These are phyloP conservation scores for Datisca glomerata DNA, from an alignment of 306 rosid species.

Conservation along the genomic window DNA sequence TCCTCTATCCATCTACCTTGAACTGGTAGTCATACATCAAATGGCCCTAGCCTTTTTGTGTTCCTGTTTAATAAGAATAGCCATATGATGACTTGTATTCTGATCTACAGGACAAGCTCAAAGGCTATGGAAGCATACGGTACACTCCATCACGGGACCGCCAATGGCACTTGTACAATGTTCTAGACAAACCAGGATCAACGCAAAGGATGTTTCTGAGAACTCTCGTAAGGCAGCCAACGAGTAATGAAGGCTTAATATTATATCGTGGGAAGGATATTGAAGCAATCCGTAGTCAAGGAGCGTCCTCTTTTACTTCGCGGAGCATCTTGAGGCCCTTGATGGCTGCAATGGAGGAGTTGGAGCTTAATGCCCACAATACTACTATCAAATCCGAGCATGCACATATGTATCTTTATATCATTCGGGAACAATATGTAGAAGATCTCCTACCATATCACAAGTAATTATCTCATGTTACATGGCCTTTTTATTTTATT, in stretches of 20 bases:
- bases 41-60: conserved; percentile 4
- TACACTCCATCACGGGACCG: conserved; percentile 94
- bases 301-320: conserved; percentile 67
- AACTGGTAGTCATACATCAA: conserved; percentile 49
- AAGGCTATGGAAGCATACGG: conserved; percentile 63
- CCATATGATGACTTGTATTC: too few species aligned
- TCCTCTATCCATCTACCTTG: conserved; percentile 94
- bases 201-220: conserved; percentile 89
- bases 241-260: conserved; percentile 58
- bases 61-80: background rate
- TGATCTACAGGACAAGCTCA: conserved; percentile 97
- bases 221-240: conserved; percentile 88
- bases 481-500: conserved; percentile 10
- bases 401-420: conserved; percentile 88
- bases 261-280: conserved; percentile 43
- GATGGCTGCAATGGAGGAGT: conserved; percentile 94
- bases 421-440: conserved; percentile 71
- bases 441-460: conserved; percentile 66
- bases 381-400: conserved; percentile 63
- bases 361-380: conserved; percentile 91
- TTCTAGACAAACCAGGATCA: conserved; percentile 59
- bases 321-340: conserved; percentile 83
- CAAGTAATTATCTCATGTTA: conserved; percentile 40
- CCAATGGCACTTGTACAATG: conserved; percentile 93
- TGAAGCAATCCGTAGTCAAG: conserved; percentile 27